Percentiles rank a stretch among this genome's conserved stretches.
phyloP scores from a whole-genome alignment of 2,329 filamentous ascomycete species.

The Ascochyta lentis region DNA sequence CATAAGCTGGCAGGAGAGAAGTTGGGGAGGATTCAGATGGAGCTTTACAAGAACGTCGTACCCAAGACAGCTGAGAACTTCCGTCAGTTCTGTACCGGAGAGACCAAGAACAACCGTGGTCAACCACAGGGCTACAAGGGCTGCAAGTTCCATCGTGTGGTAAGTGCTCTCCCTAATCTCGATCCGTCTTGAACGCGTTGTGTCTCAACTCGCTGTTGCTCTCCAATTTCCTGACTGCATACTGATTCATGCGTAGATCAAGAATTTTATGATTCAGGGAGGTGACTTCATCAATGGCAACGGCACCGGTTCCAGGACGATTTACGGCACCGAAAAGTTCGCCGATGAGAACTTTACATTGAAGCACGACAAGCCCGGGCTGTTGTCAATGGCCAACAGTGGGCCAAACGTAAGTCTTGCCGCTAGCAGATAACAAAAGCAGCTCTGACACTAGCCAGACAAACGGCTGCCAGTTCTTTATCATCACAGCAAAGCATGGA shows the following conservation, averaged over 20 bases:
- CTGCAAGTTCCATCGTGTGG: conserved; percentile 91
- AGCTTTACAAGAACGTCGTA: conserved; percentile 84
- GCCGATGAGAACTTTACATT: conserved; percentile 87
- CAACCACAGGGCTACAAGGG: conserved; percentile 92
- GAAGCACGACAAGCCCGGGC: conserved; percentile 78
- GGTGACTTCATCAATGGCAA: conserved; percentile 95
- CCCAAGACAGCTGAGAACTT: conserved; percentile 96
- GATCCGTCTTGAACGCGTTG: neutral
- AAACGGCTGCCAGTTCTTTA: conserved; percentile 97
- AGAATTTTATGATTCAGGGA: conserved; percentile 96
- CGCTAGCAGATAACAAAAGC: conserved; percentile 50
- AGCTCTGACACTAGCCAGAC: conserved; percentile 42
- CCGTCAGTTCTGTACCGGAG: conserved; percentile 94
- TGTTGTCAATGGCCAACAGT: conserved; percentile 81
- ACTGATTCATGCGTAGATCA: conserved; percentile 66
- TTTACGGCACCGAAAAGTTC: conserved; percentile 86
- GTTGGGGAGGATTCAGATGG: conserved; percentile 48
- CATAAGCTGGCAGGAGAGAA: conserved; percentile 41
- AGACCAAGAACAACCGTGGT: conserved; percentile 78
- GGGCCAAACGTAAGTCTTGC: conserved; percentile 53
- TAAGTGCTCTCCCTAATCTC: conserved; percentile 55
- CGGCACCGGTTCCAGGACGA: conserved; percentile 84
- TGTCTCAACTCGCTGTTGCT: neutral
- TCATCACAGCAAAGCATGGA: conserved; percentile 74
- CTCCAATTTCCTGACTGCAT: neutral